Evolutionary conservation across 2,329 filamentous ascomycete genomes (phyloP).

Genomic region (Verticillium isaacii): DNA sequence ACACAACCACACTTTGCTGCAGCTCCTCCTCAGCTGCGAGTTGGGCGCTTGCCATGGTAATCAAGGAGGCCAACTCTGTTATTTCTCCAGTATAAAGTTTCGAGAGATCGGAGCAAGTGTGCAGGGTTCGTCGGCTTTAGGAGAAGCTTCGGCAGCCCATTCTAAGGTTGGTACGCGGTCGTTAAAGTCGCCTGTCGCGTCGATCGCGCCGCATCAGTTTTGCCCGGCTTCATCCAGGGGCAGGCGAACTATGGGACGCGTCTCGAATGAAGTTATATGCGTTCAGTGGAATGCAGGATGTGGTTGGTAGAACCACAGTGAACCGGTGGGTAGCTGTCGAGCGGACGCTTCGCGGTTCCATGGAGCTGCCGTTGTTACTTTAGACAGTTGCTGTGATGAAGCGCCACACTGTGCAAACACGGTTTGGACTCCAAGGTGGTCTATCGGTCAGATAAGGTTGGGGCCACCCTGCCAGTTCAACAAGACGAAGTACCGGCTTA

Average conservation of each 20-base stretch:
- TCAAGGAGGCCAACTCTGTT: no score
- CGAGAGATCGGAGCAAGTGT: constrained; percentile 6
- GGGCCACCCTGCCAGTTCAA: no score
- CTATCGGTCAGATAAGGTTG: background rate
- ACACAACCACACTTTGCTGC: constrained; percentile 49
- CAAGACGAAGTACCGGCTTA: background rate
- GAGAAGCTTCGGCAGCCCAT: background rate
- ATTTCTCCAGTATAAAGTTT: background rate
- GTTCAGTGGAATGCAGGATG: background rate
- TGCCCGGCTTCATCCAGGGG: background rate
- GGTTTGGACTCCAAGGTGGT: background rate
- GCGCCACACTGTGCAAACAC: background rate
- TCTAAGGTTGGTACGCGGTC: background rate
- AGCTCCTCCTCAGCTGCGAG: constrained; percentile 50
- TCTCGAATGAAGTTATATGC: background rate
- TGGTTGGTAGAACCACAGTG: no score
- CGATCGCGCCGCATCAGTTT: background rate
- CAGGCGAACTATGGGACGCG: background rate
- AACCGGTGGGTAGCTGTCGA: background rate
- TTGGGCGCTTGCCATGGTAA: constrained; percentile 43
- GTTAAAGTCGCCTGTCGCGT: background rate
- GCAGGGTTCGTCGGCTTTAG: background rate
- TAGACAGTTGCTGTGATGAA: background rate
- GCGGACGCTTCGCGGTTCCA: background rate
- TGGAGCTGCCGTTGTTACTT: background rate